A percentile compares a stretch with the other conserved stretches of the same genome.
Conservation (phyloP, 805 yeast species). For the Saturnispora besseyi region DNA sequence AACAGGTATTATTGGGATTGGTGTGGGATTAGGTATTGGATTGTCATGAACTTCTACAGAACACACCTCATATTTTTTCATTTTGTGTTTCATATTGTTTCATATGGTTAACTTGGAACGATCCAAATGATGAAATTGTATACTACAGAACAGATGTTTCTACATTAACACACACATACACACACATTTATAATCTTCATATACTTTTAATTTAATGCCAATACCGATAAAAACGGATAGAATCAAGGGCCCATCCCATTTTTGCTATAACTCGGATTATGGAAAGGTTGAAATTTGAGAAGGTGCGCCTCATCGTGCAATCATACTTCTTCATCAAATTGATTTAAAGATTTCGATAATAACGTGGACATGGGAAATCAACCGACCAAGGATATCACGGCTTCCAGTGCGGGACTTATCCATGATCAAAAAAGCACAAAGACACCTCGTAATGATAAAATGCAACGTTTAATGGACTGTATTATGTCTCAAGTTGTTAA, state of each 20-base stretch:
- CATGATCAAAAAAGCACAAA: not conserved
- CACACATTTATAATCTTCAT: too few relatives aligned
- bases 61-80: not conserved
- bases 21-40: conserved; percentile 24
- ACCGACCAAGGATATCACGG: conserved; percentile 1
- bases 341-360: not conserved
- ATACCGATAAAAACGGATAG: too few relatives aligned
- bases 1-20: conserved; percentile 19
- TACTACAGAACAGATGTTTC: too few relatives aligned
- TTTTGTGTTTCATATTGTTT: too few relatives aligned
- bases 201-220: too few relatives aligned
- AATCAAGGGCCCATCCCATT: not conserved
- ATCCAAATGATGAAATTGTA: too few relatives aligned
- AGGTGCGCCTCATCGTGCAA: not conserved
- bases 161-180: too few relatives aligned
- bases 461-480: conserved; percentile 44
- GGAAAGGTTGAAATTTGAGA: not conserved
- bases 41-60: conserved; percentile 5
- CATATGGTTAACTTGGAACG: too few relatives aligned
- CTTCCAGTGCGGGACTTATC: not conserved
- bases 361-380: not conserved
- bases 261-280: not conserved
- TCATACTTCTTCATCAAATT: not conserved
- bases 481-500: conserved; percentile 49
- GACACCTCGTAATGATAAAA: conserved; percentile 21